A percentile compares a stretch with the other conserved stretches of the same genome.
Evolutionary conservation across 192 early-diverging fungal genomes (phyloP).

Genomic region (Oehlia diaphana): DNA sequence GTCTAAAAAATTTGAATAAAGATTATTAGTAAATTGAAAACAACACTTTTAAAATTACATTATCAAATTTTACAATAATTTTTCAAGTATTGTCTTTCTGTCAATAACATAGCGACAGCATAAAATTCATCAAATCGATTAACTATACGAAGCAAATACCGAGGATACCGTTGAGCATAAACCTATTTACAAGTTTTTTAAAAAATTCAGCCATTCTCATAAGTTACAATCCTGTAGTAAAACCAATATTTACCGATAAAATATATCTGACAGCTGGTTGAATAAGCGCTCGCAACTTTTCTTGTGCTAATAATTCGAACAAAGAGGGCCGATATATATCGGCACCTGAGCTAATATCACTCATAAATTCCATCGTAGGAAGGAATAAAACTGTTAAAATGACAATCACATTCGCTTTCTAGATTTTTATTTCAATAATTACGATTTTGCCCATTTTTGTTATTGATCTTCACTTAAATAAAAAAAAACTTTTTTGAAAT

Average conservation of each 20-base stretch:
- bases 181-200: slow-evolving; percentile 43
- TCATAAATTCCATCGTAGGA: slow-evolving; percentile 80
- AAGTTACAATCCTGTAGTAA: neutral
- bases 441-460: no score
- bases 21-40: neutral
- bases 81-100: slow-evolving; percentile 84
- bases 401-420: no score
- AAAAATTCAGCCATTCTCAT: neutral
- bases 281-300: slow-evolving; percentile 78
- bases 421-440: no score
- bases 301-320: slow-evolving; percentile 88
- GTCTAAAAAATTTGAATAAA: slow-evolving; percentile 40
- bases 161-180: slow-evolving; percentile 88
- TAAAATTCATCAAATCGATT: slow-evolving; percentile 85
- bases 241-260: slow-evolving; percentile 59
- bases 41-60: neutral
- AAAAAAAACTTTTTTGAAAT: no score
- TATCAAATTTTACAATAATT: slow-evolving; percentile 59
- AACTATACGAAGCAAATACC: slow-evolving; percentile 71
- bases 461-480: no score
- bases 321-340: slow-evolving; percentile 80
- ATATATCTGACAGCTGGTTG: slow-evolving; percentile 84
- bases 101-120: slow-evolving; percentile 72
- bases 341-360: slow-evolving; percentile 68
- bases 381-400: neutral